Conservation (phyloP, 2,329 filamentous ascomycete genomes). For the Diaporthe ampelina region DNA sequence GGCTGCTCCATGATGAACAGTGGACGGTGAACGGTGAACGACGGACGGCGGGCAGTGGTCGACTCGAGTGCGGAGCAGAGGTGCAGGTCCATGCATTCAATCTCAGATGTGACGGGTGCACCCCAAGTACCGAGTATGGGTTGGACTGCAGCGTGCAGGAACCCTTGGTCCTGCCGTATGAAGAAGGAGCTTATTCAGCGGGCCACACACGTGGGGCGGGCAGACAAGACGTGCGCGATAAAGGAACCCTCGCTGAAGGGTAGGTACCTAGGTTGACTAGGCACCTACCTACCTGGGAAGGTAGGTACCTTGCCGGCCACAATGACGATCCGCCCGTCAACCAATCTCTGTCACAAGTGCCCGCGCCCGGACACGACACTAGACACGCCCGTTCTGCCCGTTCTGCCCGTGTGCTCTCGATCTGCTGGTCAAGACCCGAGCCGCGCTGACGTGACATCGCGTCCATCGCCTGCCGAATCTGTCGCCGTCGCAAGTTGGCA, state of each 20-base stretch:
- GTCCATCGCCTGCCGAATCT: slow-evolving; percentile 21
- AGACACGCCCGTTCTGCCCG: too few species aligned
- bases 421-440: background rate
- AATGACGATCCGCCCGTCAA: slow-evolving; percentile 10
- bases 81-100: too few species aligned
- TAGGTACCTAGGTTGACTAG: too few species aligned
- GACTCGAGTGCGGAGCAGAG: too few species aligned
- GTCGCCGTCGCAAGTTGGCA: slow-evolving; percentile 1
- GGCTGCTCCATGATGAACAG: background rate
- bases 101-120: background rate
- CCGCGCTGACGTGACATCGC: slow-evolving; percentile 23
- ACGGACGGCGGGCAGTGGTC: too few species aligned
- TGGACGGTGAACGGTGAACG: background rate
- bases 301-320: too few species aligned
- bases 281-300: too few species aligned
- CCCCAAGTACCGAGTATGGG: background rate
- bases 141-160: slow-evolving; percentile 4
- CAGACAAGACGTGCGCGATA: too few species aligned
- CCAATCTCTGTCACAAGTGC: background rate
- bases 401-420: background rate
- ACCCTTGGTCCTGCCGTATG: slow-evolving; percentile 12
- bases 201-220: slow-evolving; percentile 27
- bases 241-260: too few species aligned
- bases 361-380: slow-evolving; percentile 12
- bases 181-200: slow-evolving; percentile 37